Evolutionary conservation across 2,329 filamentous ascomycete species (phyloP).

Genomic region (Arthrobotrys entomopaga): DNA sequence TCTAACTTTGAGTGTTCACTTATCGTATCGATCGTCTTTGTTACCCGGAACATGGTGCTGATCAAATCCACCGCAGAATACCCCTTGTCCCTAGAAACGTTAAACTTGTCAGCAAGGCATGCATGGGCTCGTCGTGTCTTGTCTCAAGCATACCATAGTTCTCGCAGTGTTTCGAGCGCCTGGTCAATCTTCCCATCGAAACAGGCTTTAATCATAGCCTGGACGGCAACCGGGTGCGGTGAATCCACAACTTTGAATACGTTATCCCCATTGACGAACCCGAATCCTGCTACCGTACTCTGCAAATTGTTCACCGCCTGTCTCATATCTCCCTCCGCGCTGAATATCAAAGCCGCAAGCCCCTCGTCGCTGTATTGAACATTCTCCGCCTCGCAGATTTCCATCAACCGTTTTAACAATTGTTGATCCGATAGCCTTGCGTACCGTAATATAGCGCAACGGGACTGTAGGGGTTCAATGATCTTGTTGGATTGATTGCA

Average conservation of each 20-base stretch:
- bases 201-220: slow-evolving; percentile 97
- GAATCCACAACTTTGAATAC: slow-evolving; percentile 98
- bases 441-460: slow-evolving; percentile 95
- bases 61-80: slow-evolving; percentile 99
- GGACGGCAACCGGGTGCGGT: slow-evolving; percentile 96
- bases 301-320: slow-evolving; percentile 99
- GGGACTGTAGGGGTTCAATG: slow-evolving; percentile 96
- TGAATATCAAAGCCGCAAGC: slow-evolving; percentile 94
- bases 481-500: slow-evolving; percentile 99
- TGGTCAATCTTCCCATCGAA: slow-evolving; percentile 90
- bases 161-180: slow-evolving; percentile 84
- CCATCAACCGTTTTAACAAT: slow-evolving; percentile 86
- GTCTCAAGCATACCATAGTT: slow-evolving; percentile 73
- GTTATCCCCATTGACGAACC: slow-evolving; percentile 96
- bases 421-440: slow-evolving; percentile 90
- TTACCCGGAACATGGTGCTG: slow-evolving; percentile 98
- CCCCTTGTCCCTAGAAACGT: slow-evolving; percentile 71
- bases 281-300: slow-evolving; percentile 90
- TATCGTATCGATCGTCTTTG: slow-evolving; percentile 90
- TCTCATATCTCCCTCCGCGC: slow-evolving; percentile 96
- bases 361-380: slow-evolving; percentile 93
- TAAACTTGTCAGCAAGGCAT: slow-evolving; percentile 14
- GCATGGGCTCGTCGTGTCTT: neutral
- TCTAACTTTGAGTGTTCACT: slow-evolving; percentile 96
- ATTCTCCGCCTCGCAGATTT: slow-evolving; percentile 91